Percentiles rank a stretch among this genome's conserved stretches.
phyloP scores from a whole-genome alignment of 2,329 filamentous ascomycete species.

The Zarea fungicola region DNA sequence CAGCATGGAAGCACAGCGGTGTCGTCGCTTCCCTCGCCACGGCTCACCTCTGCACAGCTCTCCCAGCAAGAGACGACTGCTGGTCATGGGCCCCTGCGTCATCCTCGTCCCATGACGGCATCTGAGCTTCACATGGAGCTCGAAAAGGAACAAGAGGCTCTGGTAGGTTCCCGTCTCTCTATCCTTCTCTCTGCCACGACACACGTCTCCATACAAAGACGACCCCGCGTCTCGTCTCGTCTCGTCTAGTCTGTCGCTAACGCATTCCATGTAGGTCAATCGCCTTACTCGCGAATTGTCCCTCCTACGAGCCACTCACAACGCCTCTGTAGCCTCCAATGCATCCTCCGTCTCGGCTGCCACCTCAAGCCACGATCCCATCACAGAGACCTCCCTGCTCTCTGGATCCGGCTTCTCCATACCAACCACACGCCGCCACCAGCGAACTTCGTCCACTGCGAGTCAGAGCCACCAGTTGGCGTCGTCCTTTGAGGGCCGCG shows the following conservation, averaged over 20 bases:
- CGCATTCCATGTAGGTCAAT: conserved; percentile 61
- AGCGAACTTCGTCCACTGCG: conserved; percentile 54
- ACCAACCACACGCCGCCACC: conserved; percentile 49
- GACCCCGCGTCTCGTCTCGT: no score
- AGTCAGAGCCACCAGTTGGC: conserved; percentile 42
- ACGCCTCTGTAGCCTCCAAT: conserved; percentile 61
- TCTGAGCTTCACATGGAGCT: conserved; percentile 84
- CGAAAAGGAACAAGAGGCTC: conserved; percentile 92
- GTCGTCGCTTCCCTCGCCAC: conserved; percentile 27
- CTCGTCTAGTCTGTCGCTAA: background rate
- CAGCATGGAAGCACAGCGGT: conserved; percentile 19
- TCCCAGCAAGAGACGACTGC: conserved; percentile 36
- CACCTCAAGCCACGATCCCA: conserved; percentile 43
- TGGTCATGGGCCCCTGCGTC: conserved; percentile 70
- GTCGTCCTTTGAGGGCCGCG: conserved; percentile 31
- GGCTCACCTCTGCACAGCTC: conserved; percentile 20
- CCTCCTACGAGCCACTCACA: conserved; percentile 67
- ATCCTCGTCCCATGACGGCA: conserved; percentile 81
- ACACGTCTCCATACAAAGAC: background rate
- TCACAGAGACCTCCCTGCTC: conserved; percentile 47
- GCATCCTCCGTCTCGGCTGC: conserved; percentile 56
- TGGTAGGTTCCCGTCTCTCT: conserved; percentile 54
- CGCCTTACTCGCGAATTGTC: conserved; percentile 85
- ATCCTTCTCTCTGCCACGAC: background rate
- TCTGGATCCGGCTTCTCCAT: conserved; percentile 55